Conservation (phyloP, 768 basidiomycete species). For the Scleroderma citrinum region DNA sequence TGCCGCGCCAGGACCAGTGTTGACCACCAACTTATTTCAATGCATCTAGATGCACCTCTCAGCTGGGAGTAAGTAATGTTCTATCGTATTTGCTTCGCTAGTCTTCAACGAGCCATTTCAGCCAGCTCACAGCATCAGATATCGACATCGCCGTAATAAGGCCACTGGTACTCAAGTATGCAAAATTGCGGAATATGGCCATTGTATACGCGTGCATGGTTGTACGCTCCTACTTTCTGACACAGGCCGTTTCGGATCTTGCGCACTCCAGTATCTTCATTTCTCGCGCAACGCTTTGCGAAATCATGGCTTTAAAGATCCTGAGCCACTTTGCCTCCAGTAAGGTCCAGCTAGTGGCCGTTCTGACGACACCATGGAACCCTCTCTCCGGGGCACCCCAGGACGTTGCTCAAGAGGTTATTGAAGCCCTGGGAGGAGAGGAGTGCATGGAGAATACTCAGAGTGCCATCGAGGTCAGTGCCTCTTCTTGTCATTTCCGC, state of each 20-base stretch:
- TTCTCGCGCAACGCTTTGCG: slow-evolving; percentile 73
- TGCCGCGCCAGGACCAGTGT: no score
- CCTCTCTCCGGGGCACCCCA: slow-evolving; percentile 72
- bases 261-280: slow-evolving; percentile 72
- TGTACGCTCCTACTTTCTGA: slow-evolving; percentile 72
- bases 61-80: slow-evolving; percentile 67
- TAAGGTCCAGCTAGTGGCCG: slow-evolving; percentile 69
- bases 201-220: slow-evolving; percentile 74
- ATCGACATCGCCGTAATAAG: slow-evolving; percentile 77
- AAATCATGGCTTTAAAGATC: slow-evolving; percentile 86
- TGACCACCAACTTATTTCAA: slow-evolving; percentile 7
- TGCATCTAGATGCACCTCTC: slow-evolving; percentile 55
- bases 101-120: slow-evolving; percentile 18
- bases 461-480: slow-evolving; percentile 79
- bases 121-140: slow-evolving; percentile 79
- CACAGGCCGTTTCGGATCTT: slow-evolving; percentile 61
- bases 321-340: slow-evolving; percentile 67
- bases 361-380: slow-evolving; percentile 79
- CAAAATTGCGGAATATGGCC: slow-evolving; percentile 67
- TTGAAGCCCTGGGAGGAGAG: slow-evolving; percentile 48
- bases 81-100: background rate
- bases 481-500: background rate
- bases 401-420: slow-evolving; percentile 64
- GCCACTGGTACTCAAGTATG: slow-evolving; percentile 75
- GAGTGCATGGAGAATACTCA: slow-evolving; percentile 57